These are phyloP conservation scores for Lepidium didymum DNA, from an alignment of 345 rosid genomes.

Conservation along the genomic window DNA sequence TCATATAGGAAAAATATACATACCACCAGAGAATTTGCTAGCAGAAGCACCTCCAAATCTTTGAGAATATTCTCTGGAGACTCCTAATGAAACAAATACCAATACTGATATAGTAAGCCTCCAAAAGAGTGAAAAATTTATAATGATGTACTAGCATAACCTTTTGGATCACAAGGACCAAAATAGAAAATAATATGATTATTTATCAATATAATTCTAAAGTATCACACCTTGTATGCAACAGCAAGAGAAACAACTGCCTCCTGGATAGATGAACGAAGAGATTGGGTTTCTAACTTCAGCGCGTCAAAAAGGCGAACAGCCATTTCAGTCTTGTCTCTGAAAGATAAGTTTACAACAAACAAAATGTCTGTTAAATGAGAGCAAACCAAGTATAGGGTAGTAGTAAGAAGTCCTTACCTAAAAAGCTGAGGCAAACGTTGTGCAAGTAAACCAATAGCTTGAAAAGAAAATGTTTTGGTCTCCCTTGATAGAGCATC, in stretches of 20 bases:
- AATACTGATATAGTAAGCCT: conserved; percentile 4
- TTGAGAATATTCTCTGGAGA: conserved; percentile 52
- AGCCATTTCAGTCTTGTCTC: conserved; percentile 91
- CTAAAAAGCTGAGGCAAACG: conserved; percentile 91
- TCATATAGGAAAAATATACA: background rate
- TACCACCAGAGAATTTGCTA: conserved; percentile 72
- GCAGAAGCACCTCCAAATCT: conserved; percentile 70
- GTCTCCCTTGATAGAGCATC: conserved; percentile 70
- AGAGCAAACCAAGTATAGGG: conserved; percentile 13
- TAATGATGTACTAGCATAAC: background rate
- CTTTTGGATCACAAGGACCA: background rate
- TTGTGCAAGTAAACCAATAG: conserved; percentile 85
- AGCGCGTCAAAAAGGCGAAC: conserved; percentile 81
- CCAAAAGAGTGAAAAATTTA: background rate
- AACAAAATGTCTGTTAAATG: conserved; percentile 7
- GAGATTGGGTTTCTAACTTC: conserved; percentile 64
- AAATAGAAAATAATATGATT: background rate
- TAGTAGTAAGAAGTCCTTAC: conserved; percentile 32
- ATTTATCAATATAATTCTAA: background rate
- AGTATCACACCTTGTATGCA: conserved; percentile 67
- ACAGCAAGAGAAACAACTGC: conserved; percentile 70
- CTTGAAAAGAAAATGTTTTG: conserved; percentile 77
- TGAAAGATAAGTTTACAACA: conserved; percentile 23
- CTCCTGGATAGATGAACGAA: conserved; percentile 76
- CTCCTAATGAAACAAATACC: conserved; percentile 39